Conservation (phyloP, 176 grass and related monocot genomes). For the Aegilops bicornis region DNA sequence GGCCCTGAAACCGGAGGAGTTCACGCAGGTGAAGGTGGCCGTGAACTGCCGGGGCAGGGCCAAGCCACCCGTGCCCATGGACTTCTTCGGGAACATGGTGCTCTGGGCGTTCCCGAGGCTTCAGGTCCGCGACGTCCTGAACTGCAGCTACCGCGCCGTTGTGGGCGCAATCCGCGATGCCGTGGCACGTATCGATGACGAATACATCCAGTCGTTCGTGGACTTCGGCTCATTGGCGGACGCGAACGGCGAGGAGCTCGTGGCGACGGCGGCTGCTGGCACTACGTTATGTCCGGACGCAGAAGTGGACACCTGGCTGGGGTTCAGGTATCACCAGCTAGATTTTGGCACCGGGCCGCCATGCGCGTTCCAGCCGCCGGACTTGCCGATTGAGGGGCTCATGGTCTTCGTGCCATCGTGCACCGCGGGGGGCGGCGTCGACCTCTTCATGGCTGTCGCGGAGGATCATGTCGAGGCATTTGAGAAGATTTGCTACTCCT, state of each 20-base stretch:
- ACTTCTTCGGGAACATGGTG: not conserved
- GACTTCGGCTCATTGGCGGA: constrained; percentile 19
- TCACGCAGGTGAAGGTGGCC: not conserved
- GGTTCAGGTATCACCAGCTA: constrained; percentile 25
- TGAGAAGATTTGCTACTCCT: not conserved
- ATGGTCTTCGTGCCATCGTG: not conserved
- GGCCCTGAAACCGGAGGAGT: not conserved
- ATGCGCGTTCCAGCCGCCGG: not conserved
- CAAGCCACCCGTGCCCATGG: not conserved
- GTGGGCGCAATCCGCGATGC: constrained; percentile 22
- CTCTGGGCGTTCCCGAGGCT: not conserved
- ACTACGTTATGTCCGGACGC: constrained; percentile 7
- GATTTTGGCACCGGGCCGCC: constrained; percentile 25
- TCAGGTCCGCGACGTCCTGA: not conserved
- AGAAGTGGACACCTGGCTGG: constrained; percentile 38
- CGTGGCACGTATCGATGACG: not conserved
- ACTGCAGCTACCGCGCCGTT: not conserved
- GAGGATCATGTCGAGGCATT: not conserved
- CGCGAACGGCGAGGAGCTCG: constrained; percentile 1
- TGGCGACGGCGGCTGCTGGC: not conserved
- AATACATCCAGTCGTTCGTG: constrained; percentile 39
- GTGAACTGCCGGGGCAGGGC: not conserved
- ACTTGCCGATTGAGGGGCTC: not conserved
- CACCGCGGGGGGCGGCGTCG: not conserved
- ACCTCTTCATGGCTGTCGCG: constrained; percentile 6